Conservation (phyloP, 1,284 basidiomycete genomes). For the Fomitopsis palustris region DNA sequence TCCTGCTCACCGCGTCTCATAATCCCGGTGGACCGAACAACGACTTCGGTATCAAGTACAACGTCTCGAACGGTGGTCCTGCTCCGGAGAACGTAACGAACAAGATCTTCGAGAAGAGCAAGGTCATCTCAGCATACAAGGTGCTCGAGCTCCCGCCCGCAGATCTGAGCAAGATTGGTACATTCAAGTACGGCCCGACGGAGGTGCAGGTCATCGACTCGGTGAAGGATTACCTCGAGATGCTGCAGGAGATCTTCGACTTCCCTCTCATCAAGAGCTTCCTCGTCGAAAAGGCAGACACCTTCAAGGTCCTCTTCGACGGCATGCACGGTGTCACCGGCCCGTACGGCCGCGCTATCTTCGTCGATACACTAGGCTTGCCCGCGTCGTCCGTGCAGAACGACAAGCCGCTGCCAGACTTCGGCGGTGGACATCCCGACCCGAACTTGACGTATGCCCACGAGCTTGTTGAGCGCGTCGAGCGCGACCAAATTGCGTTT, state of each 20-base stretch:
- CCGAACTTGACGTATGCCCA: slow-evolving; percentile 98
- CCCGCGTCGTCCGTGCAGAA: slow-evolving; percentile 85
- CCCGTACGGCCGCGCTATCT: slow-evolving; percentile 90
- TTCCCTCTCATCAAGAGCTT: slow-evolving; percentile 91
- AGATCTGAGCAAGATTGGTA: slow-evolving; percentile 83
- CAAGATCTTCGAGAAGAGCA: slow-evolving; percentile 90
- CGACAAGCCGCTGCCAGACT: slow-evolving; percentile 88
- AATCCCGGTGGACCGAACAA: slow-evolving; percentile 97
- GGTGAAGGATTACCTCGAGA: slow-evolving; percentile 83
- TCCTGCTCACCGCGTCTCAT: slow-evolving; percentile 96
- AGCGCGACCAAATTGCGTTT: slow-evolving; percentile 84
- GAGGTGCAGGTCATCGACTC: slow-evolving; percentile 93
- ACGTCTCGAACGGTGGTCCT: slow-evolving; percentile 95
- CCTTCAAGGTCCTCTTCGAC: slow-evolving; percentile 93
- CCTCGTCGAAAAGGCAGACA: slow-evolving; percentile 64
- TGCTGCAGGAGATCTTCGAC: slow-evolving; percentile 92
- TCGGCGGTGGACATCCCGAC: slow-evolving; percentile 97
- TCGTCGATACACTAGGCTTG: slow-evolving; percentile 84
- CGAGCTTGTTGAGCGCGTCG: slow-evolving; percentile 90
- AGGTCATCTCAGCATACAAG: slow-evolving; percentile 85
- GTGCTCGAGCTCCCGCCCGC: slow-evolving; percentile 64
- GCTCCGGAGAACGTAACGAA: slow-evolving; percentile 95
- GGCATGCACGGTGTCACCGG: slow-evolving; percentile 97
- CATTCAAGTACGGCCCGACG: slow-evolving; percentile 78
- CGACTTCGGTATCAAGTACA: slow-evolving; percentile 99